A percentile compares a stretch with the other conserved stretches of the same genome.
phyloP scores from a whole-genome alignment of 164 flowering plant species.

The Euptelea pleiosperma region DNA sequence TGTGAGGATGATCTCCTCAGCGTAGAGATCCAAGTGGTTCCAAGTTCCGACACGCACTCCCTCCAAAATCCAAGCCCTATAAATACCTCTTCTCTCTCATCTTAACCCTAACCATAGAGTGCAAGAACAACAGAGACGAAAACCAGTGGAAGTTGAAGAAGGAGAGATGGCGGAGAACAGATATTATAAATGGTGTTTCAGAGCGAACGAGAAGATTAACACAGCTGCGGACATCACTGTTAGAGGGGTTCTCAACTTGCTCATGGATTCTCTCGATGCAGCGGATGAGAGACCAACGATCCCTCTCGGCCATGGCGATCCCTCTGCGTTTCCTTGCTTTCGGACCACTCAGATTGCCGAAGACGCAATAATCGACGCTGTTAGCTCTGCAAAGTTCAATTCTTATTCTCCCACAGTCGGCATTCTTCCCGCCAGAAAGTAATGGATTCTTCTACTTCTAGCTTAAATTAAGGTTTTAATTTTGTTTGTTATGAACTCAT shows the following conservation, averaged over 20 bases:
- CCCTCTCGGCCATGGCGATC: conserved; percentile 46
- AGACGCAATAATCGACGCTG: conserved; percentile 29
- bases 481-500: too few species aligned
- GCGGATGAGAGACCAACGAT: conserved; percentile 22
- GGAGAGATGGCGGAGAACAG: conserved; percentile 9
- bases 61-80: too few species aligned
- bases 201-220: conserved; percentile 18
- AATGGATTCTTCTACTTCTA: too few species aligned
- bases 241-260: conserved; percentile 20
- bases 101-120: not conserved
- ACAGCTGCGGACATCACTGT: conserved; percentile 20
- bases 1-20: too few species aligned
- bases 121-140: not conserved
- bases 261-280: conserved; percentile 18
- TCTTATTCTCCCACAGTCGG: conserved; percentile 31
- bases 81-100: not conserved
- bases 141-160: conserved; percentile 11
- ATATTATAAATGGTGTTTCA: conserved; percentile 30
- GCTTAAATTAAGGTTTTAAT: too few species aligned
- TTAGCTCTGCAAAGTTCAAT: conserved; percentile 31
- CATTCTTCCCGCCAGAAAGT: conserved; percentile 30
- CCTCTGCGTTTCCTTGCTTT: conserved; percentile 37
- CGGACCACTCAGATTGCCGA: conserved; percentile 29
- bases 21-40: too few species aligned
- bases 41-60: too few species aligned